These are phyloP conservation scores for Phaeolepiota aurea DNA, from an alignment of 768 basidiomycete genomes.

Conservation along the genomic window DNA sequence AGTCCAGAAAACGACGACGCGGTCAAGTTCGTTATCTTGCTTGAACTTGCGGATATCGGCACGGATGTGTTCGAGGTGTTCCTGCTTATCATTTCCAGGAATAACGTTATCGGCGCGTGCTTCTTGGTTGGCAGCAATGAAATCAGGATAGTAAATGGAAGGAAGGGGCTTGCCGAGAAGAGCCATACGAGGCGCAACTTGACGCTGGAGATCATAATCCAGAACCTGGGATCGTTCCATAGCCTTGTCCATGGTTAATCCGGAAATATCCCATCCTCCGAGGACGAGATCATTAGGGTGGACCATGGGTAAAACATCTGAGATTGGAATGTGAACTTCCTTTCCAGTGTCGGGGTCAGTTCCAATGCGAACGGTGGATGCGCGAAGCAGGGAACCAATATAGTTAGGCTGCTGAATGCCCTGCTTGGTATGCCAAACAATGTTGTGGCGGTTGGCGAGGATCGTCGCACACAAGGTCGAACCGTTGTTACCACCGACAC, in stretches of 20 bases:
- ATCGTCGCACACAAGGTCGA: conserved; percentile 90
- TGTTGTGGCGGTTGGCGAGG: conserved; percentile 92
- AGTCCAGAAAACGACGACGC: conserved; percentile 94
- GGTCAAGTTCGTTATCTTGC: conserved; percentile 70
- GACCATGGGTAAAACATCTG: conserved; percentile 92
- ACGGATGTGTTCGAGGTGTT: conserved; percentile 86
- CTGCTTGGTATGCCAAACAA: conserved; percentile 89
- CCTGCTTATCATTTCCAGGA: conserved; percentile 79
- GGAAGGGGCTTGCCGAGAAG: conserved; percentile 78
- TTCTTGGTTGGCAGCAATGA: conserved; percentile 97
- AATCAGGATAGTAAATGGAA: conserved; percentile 95
- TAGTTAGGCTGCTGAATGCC: conserved; percentile 95
- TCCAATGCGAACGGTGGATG: conserved; percentile 90
- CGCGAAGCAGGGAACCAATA: conserved; percentile 93
- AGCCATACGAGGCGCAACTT: conserved; percentile 82
- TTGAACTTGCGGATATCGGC: conserved; percentile 95
- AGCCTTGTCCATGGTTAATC: conserved; percentile 75
- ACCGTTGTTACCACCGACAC: conserved; percentile 96
- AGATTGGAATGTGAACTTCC: conserved; percentile 89
- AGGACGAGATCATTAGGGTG: conserved; percentile 97
- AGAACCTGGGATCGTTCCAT: conserved; percentile 92
- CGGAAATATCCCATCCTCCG: conserved; percentile 98
- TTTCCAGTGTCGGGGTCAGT: conserved; percentile 71
- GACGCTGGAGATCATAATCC: conserved; percentile 94
- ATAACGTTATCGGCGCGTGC: conserved; percentile 92